Base-by-base conservation (phyloP, 2,329 filamentous ascomycete genomes). In the Aspergillus fructus region DNA sequence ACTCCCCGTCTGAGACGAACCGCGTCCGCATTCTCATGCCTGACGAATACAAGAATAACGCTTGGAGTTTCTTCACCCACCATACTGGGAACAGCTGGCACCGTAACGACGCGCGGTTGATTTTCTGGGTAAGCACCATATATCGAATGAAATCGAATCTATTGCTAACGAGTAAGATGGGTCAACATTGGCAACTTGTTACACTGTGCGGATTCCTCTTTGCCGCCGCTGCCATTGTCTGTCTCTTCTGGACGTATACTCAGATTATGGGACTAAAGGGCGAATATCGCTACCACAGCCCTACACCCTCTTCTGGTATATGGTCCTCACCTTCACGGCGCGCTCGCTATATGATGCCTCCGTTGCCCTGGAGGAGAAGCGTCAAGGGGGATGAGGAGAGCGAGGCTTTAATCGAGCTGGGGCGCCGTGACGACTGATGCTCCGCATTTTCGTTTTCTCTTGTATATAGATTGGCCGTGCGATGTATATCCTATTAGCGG, bases 31-130 rank as follows among this genome's bases (percentile, higher is more conserved):
- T 90, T 46, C 76, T 91, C 53, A 89, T 89, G 81, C 84, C 83
- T 12, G 83, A 86, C 45, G 87, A 89, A 68, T 90, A 89, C 74
- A 87, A 86, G 66, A 80, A 82, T 61, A 81, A 86, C 64, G 72
- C 81, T 0, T 90, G 87, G 87, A 88, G 85, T 62, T 90, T 90
- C 78, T 90, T 91, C 74, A 86, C 82, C 39, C 83, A 86, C 66
- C 81, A 88, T 67, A 70, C 83, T 50, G 85, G 85, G 45, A 85
- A 84, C 71, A 86, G 83, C 72, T 88, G 85, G 85, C 85, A 88
- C 68, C 81, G 79, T 45, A 82, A 79, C 59, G 85, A 88, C 64
- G 85, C 86, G 47, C 78, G 80, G 66, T 68, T 88, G 52, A 87
- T 88, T 59, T 86, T 88, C 72, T 88, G 85, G 34, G 34, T 37